Percentiles rank a stretch among this genome's conserved stretches.
Conservation (phyloP, 78 protist genomes). For the slime mould (Dictyostelium discoideum) region dicty_2.7 NC_007088.5:1893501-1894000, state of each 20-base stretch:
- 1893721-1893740: background rate
- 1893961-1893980: too few relatives aligned
- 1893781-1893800: background rate
- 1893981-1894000: too few relatives aligned
- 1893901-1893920: background rate
- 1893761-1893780: background rate
- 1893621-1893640: background rate
- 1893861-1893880: background rate
- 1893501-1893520: background rate
- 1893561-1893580: too few relatives aligned
- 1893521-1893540: background rate
- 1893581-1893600: background rate
- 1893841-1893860: background rate
- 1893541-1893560: background rate
- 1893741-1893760: background rate
- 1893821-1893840: background rate
- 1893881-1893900: background rate
- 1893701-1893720: background rate
- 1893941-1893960: too few relatives aligned
- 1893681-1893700: background rate
- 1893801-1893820: background rate
- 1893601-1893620: background rate
- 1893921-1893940: too few relatives aligned
- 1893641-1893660: background rate
- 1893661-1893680: background rate